Evolutionary conservation across 148 eudicot species (phyloP).

Genomic region (Vaccinium vitisidaea): DNA sequence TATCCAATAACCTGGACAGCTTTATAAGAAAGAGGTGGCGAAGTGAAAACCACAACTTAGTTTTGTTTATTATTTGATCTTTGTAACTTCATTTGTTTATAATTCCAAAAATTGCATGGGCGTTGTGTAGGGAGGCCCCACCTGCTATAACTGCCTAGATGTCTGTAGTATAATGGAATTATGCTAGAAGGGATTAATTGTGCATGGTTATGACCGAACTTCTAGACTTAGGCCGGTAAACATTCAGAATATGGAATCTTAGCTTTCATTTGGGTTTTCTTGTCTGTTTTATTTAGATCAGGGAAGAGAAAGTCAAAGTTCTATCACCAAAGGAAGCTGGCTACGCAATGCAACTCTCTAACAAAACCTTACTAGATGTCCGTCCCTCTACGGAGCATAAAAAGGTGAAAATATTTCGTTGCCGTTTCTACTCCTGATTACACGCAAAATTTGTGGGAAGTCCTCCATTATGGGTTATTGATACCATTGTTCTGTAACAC

Average conservation of each 20-base stretch:
- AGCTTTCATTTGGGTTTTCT: conserved; percentile 12
- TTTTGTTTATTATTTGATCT: background rate
- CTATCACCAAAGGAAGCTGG: conserved; percentile 92
- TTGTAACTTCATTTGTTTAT: background rate
- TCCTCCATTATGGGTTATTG: background rate
- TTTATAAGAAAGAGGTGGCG: background rate
- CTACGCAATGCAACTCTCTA: conserved; percentile 84
- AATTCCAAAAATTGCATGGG: background rate
- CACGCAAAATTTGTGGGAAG: background rate
- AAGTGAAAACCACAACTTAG: background rate
- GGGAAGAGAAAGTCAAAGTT: conserved; percentile 83
- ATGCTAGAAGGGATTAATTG: background rate
- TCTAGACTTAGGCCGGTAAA: background rate
- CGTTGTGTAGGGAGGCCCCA: background rate
- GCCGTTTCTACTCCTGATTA: background rate
- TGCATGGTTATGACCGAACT: background rate
- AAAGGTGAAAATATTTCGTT: conserved; percentile 48
- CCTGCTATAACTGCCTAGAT: background rate
- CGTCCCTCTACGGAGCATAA: conserved; percentile 77
- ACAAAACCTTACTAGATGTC: conserved; percentile 80
- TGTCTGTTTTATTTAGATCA: conserved; percentile 52
- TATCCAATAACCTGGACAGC: background rate
- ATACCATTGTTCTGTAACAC: background rate
- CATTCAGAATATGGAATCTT: background rate
- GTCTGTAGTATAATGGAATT: background rate